phyloP scores from a whole-genome alignment of 1,284 basidiomycete species.

The Ganoderma leucocontextum region DNA sequence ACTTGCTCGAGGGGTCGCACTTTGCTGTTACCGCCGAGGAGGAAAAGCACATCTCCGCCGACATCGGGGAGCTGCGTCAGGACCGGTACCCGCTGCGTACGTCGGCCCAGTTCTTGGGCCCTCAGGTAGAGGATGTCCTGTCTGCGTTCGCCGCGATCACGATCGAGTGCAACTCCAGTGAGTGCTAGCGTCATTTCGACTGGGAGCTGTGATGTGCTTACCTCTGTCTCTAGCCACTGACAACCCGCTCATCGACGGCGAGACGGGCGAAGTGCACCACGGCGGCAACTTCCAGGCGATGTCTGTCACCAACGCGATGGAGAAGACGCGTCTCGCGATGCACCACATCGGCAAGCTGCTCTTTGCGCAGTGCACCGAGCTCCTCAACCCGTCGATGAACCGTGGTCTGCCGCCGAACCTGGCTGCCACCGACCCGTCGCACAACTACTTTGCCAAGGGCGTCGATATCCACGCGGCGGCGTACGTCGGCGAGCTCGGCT shows the following conservation, averaged over 20 bases:
- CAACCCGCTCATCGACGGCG: slow-evolving; percentile 77
- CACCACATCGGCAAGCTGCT: slow-evolving; percentile 86
- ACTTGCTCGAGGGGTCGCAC: slow-evolving; percentile 73
- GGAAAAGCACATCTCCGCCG: slow-evolving; percentile 71
- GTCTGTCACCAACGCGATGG: slow-evolving; percentile 88
- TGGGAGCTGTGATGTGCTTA: slow-evolving; percentile 6
- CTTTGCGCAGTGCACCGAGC: slow-evolving; percentile 86
- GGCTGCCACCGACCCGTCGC: slow-evolving; percentile 83
- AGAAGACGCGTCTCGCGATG: slow-evolving; percentile 84
- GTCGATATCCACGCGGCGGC: slow-evolving; percentile 87
- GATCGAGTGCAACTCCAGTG: slow-evolving; percentile 88
- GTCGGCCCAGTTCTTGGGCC: slow-evolving; percentile 86
- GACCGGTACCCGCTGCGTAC: slow-evolving; percentile 85
- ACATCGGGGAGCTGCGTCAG: slow-evolving; percentile 74
- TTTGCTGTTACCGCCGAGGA: slow-evolving; percentile 73
- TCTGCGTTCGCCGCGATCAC: slow-evolving; percentile 69
- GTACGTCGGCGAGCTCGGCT: slow-evolving; percentile 84
- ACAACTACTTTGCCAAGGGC: slow-evolving; percentile 88
- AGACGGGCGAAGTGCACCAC: slow-evolving; percentile 75
- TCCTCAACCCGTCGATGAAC: slow-evolving; percentile 85
- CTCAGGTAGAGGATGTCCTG: slow-evolving; percentile 85
- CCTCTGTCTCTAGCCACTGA: slow-evolving; percentile 63
- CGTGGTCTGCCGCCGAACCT: slow-evolving; percentile 83
- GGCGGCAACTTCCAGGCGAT: slow-evolving; percentile 92
- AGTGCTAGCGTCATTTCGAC: slow-evolving; percentile 40